Evolutionary conservation across 1,284 basidiomycete species (phyloP).

Genomic region (Cutaneotrichosporon sp.): DNA sequence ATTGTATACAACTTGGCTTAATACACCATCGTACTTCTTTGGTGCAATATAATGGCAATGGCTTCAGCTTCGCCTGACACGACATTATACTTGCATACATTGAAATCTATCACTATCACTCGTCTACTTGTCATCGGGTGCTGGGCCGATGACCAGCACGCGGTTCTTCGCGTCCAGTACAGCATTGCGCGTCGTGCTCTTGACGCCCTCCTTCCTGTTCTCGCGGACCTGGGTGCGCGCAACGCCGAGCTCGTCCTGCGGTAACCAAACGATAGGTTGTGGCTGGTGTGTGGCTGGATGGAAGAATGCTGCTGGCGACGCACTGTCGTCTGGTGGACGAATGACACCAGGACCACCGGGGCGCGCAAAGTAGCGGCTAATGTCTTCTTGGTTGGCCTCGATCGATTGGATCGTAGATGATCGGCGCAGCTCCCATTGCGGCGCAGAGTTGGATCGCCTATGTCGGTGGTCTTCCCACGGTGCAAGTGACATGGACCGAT

Average conservation of each 20-base stretch:
- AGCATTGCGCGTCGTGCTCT: neutral
- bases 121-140: neutral
- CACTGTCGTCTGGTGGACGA: constrained; percentile 23
- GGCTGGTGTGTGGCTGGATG: constrained; percentile 76
- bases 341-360: constrained; percentile 46
- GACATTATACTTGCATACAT: neutral
- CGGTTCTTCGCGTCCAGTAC: neutral
- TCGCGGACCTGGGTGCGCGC: constrained; percentile 63
- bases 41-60: no score
- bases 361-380: constrained; percentile 39
- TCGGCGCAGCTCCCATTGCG: neutral
- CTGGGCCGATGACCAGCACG: neutral
- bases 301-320: constrained; percentile 60
- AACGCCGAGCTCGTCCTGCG: constrained; percentile 67
- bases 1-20: no score
- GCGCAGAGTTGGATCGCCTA: neutral
- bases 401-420: neutral
- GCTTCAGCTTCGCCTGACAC: no score
- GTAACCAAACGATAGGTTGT: constrained; percentile 77
- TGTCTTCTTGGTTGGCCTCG: neutral
- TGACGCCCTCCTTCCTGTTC: constrained; percentile 62
- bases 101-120: neutral
- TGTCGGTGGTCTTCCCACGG: neutral
- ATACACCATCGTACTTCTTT: no score
- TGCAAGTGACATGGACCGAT: neutral